Percentiles rank a stretch among this genome's conserved stretches.
These are phyloP conservation scores for Aspergillus ostianus DNA, from an alignment of 495 filamentous ascomycete species.

Conservation along the genomic window DNA sequence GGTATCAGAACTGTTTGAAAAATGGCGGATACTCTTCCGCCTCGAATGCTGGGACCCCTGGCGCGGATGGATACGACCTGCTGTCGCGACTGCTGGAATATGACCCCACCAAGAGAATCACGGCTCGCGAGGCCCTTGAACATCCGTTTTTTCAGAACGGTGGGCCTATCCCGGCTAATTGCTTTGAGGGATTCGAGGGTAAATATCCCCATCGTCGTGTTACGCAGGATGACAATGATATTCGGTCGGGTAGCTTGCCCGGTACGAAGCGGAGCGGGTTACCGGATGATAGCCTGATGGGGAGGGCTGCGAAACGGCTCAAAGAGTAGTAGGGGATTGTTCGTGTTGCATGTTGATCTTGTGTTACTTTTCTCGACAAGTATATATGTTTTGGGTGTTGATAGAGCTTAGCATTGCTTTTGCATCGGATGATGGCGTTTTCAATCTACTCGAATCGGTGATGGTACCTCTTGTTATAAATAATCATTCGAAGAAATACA, in stretches of 20 bases:
- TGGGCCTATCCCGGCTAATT: conserved; percentile 68
- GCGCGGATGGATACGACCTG: conserved; percentile 75
- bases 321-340: conserved; percentile 32
- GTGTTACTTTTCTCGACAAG: background rate
- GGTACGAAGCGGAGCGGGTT: conserved; percentile 89
- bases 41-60: conserved; percentile 54
- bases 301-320: conserved; percentile 42
- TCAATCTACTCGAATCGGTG: too few species aligned
- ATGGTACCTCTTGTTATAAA: too few species aligned
- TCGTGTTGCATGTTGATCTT: conserved; percentile 7
- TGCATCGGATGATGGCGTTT: too few species aligned
- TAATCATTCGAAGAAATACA: too few species aligned
- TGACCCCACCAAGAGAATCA: conserved; percentile 84
- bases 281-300: conserved; percentile 74
- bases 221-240: conserved; percentile 92
- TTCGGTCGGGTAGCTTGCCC: conserved; percentile 78
- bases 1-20: conserved; percentile 63
- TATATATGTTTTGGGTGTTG: background rate
- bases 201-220: conserved; percentile 91
- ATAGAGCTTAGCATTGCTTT: too few species aligned
- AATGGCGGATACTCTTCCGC: conserved; percentile 55
- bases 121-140: conserved; percentile 78
- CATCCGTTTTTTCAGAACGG: conserved; percentile 80
- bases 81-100: conserved; percentile 83
- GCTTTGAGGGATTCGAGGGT: conserved; percentile 82